Conservation (phyloP, 2,329 filamentous ascomycete species). For the Spiromastix sp. region DNA sequence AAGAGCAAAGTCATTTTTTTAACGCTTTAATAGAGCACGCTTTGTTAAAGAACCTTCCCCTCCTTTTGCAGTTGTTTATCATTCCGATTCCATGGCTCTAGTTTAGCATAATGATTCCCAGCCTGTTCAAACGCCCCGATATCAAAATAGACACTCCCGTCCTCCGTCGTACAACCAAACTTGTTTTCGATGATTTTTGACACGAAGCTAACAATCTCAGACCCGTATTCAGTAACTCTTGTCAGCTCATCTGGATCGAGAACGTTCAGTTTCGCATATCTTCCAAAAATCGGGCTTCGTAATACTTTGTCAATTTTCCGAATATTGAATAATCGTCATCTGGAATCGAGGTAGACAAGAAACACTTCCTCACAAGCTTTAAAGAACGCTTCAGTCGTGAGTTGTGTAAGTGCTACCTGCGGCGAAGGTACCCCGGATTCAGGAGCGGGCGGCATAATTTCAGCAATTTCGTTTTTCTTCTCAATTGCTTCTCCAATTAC, state of each 20-base stretch:
- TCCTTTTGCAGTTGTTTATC: constrained; percentile 77
- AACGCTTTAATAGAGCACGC: constrained; percentile 56
- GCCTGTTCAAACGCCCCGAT: constrained; percentile 74
- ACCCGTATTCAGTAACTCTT: constrained; percentile 83
- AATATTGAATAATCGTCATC: constrained; percentile 62
- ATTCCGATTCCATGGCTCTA: constrained; percentile 75
- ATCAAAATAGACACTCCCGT: constrained; percentile 91
- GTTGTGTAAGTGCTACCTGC: no score
- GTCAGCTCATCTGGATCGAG: constrained; percentile 72
- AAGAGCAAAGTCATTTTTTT: constrained; percentile 74
- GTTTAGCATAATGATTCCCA: constrained; percentile 73
- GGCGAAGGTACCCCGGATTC: no score
- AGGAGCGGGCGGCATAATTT: no score
- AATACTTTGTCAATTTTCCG: constrained; percentile 71
- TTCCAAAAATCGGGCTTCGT: constrained; percentile 76
- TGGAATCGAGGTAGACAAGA: constrained; percentile 37
- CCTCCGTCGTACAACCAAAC: constrained; percentile 63
- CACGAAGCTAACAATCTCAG: constrained; percentile 76
- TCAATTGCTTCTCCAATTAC: no score
- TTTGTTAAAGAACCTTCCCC: constrained; percentile 67
- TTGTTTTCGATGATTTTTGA: constrained; percentile 73
- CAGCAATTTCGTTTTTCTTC: no score
- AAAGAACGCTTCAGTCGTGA: no score
- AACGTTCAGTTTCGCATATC: constrained; percentile 84
- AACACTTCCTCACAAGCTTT: constrained; percentile 27